A percentile compares a stretch with the other conserved stretches of the same genome.
These are phyloP conservation scores for Helicocarpus griseus DNA, from an alignment of 2,329 filamentous ascomycete genomes.

Conservation along the genomic window DNA sequence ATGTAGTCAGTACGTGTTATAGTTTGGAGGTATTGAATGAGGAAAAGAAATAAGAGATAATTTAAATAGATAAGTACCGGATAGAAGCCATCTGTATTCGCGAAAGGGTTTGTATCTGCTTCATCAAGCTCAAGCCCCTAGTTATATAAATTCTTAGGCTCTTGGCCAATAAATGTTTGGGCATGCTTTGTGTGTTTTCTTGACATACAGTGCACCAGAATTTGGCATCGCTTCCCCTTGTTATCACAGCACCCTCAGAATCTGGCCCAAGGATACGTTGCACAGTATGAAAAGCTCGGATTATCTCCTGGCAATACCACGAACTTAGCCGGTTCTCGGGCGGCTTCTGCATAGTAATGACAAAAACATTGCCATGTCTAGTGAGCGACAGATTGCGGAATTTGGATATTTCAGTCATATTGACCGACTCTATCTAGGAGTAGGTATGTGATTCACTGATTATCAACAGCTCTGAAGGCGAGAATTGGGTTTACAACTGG, in stretches of 20 bases:
- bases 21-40: too few species aligned
- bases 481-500: background rate
- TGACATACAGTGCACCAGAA: constrained; percentile 38
- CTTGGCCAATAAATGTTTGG: background rate
- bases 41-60: constrained; percentile 24
- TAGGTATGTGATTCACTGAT: too few species aligned
- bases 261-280: constrained; percentile 38
- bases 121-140: constrained; percentile 40
- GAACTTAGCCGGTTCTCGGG: constrained; percentile 46
- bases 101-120: constrained; percentile 40
- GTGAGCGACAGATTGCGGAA: constrained; percentile 38
- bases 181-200: background rate
- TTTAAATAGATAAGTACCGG: constrained; percentile 42
- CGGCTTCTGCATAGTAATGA: constrained; percentile 46
- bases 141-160: background rate
- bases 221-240: constrained; percentile 39
- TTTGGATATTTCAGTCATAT: constrained; percentile 19
- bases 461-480: too few species aligned
- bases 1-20: background rate
- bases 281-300: constrained; percentile 39
- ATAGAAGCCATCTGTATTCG: constrained; percentile 49
- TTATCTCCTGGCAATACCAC: constrained; percentile 38
- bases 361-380: constrained; percentile 40
- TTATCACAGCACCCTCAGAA: constrained; percentile 44
- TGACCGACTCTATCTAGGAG: too few species aligned